Conservation (phyloP, 2,329 filamentous ascomycete species). For the Plectosphaerella plurivora region DNA sequence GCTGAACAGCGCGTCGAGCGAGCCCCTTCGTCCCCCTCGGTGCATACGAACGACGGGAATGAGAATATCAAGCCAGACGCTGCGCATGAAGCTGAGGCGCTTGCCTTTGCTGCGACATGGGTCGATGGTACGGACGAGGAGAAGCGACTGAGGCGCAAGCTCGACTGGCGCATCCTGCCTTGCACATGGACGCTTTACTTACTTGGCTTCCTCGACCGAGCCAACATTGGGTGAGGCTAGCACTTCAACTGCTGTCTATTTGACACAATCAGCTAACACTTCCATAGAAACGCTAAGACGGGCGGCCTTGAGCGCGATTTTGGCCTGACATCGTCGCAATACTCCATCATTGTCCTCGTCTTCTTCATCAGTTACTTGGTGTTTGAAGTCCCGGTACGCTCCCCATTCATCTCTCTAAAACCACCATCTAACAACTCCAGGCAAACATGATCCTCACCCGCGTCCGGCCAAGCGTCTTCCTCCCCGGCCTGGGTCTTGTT, state of each 20-base stretch:
- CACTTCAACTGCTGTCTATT: background rate
- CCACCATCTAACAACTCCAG: too few species aligned
- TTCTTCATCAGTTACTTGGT: constrained; percentile 20
- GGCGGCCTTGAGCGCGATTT: constrained; percentile 16
- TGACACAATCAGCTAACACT: background rate
- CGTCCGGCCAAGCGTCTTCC: constrained; percentile 16
- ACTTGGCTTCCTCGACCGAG: constrained; percentile 14
- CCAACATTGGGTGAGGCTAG: constrained; percentile 14
- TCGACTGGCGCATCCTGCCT: constrained; percentile 9
- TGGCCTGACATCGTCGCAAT: constrained; percentile 14
- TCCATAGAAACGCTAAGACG: constrained; percentile 15
- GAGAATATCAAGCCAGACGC: background rate
- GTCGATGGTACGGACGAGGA: constrained; percentile 11
- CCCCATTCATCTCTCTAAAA: too few species aligned
- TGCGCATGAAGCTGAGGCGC: background rate
- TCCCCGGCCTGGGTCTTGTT: constrained; percentile 14
- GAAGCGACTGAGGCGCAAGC: constrained; percentile 7
- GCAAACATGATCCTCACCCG: constrained; percentile 10
- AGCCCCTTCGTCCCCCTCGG: background rate
- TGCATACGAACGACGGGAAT: background rate
- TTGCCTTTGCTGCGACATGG: background rate
- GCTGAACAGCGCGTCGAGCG: background rate
- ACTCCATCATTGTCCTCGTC: constrained; percentile 20
- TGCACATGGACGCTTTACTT: constrained; percentile 16
- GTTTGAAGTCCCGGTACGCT: background rate